phyloP scores from a whole-genome alignment of 2,329 filamentous ascomycete genomes.

The Venturia effusa region DNA sequence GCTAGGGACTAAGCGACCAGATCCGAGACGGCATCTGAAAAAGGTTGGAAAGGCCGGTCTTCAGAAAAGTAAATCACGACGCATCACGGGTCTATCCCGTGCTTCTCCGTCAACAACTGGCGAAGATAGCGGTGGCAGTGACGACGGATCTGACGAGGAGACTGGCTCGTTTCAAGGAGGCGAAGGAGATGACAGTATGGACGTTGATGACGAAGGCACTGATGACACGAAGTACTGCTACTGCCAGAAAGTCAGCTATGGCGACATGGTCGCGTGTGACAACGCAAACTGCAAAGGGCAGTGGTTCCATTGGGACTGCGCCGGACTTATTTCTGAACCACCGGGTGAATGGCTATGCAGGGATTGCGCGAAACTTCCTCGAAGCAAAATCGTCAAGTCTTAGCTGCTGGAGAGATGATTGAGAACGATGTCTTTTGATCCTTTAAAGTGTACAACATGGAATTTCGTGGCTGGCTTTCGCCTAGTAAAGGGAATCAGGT shows the following conservation, averaged over 20 bases:
- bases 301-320: slow-evolving; percentile 74
- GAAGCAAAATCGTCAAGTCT: slow-evolving; percentile 10
- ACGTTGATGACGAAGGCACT: slow-evolving; percentile 61
- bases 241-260: slow-evolving; percentile 74
- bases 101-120: slow-evolving; percentile 31
- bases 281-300: slow-evolving; percentile 71
- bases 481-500: neutral
- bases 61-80: slow-evolving; percentile 24
- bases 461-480: neutral
- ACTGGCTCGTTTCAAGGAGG: slow-evolving; percentile 20
- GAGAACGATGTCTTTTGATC: too few relatives aligned
- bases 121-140: slow-evolving; percentile 38
- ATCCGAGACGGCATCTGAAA: slow-evolving; percentile 1
- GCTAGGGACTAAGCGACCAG: neutral
- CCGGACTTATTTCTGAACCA: slow-evolving; percentile 39
- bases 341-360: slow-evolving; percentile 41
- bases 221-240: slow-evolving; percentile 71
- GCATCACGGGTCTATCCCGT: slow-evolving; percentile 23
- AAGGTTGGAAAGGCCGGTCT: slow-evolving; percentile 22
- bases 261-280: slow-evolving; percentile 84
- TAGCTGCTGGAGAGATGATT: too few relatives aligned
- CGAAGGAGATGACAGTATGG: slow-evolving; percentile 40
- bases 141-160: slow-evolving; percentile 39
- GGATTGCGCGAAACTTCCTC: slow-evolving; percentile 11
- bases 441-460: neutral